Base-by-base conservation (phyloP, 1,284 basidiomycete species). In the Rhodotorula sp. region DNA sequence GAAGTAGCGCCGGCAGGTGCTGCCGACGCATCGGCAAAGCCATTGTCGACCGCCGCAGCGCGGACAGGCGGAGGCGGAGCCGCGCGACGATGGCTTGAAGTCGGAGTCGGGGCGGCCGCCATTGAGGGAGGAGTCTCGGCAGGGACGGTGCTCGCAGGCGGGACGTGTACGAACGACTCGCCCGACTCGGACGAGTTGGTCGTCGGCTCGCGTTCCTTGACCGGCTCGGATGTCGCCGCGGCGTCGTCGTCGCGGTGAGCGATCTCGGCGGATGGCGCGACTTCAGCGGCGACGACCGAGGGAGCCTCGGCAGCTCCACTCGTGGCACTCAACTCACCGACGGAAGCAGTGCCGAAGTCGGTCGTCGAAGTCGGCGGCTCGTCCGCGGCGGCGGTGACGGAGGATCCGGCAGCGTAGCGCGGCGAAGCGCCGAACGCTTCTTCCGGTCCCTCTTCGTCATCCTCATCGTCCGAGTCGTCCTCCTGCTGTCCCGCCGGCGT, bases 371-470 rank as follows among this genome's bases (percentile, higher is more conserved):
- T 37, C 1, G 46, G 26, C 29, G 44, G 29, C 12, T 22, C 62
- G 22, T 42, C 6, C 3, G 44, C 24, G 30, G 29, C 46, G 29
- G 14, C 22, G 8, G 46, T 15, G 24, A 29, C 54, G 44, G 4
- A 22, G 26, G 15, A 30, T 8, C 55, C 44, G 15, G 10, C 37
- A 42, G 58, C 51, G 33, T 24, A 44, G 18, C 49, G 64, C 2
- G 60, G n/a, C 2, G 53, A 53, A 3, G 67, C 60, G 24, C 60
- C 62, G 44, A 69, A 68, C 45, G 69, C 62, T 49, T 66, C 61
- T 37, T 70, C 73, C 22, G 64, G 66, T 30, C 54, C 66, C 15
- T 69, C 68, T n/a, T 66, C 69, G 33, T 70, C 72, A 42, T 73
- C 72, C 45, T 61, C 61, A 14, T 62, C 62, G 20, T 55, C 63